These are phyloP conservation scores for Talaromyces proteolyticus DNA, from an alignment of 495 filamentous ascomycete species.

Conservation along the genomic window DNA sequence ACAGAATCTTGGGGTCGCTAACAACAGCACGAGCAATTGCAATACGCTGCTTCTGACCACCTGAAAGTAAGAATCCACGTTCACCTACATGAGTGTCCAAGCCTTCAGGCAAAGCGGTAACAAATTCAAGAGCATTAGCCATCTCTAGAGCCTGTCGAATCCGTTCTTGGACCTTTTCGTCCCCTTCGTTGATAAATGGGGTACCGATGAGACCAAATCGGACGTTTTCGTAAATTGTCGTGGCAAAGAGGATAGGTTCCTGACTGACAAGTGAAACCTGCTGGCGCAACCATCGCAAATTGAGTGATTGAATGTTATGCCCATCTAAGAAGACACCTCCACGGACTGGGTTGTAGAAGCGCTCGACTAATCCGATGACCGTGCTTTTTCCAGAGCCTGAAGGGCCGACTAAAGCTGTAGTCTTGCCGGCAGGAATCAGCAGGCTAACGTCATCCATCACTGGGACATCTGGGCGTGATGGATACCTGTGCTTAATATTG, in stretches of 20 bases:
- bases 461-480: conserved; percentile 81
- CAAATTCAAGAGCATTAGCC: conserved; percentile 92
- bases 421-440: conserved; percentile 75
- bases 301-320: conserved; percentile 72
- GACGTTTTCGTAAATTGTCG: conserved; percentile 84
- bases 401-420: conserved; percentile 79
- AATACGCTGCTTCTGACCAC: conserved; percentile 96
- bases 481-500: conserved; percentile 87
- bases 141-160: conserved; percentile 78
- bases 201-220: conserved; percentile 85
- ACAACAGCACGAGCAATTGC: conserved; percentile 85
- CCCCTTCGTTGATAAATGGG: conserved; percentile 51
- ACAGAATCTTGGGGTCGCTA: conserved; percentile 87
- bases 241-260: conserved; percentile 67
- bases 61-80: conserved; percentile 84
- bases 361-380: conserved; percentile 83
- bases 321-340: conserved; percentile 79
- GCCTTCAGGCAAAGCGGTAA: conserved; percentile 74
- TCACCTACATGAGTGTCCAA: conserved; percentile 96
- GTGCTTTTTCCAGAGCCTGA: conserved; percentile 91
- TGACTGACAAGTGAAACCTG: conserved; percentile 86
- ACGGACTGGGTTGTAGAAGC: conserved; percentile 85
- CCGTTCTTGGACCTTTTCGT: conserved; percentile 49
- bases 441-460: conserved; percentile 81
- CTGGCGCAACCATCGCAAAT: conserved; percentile 86